Evolutionary conservation across 768 basidiomycete species (phyloP), one percentile per base, ranked within the genome.

Genomic region (Lyophyllum decastes): DNA sequence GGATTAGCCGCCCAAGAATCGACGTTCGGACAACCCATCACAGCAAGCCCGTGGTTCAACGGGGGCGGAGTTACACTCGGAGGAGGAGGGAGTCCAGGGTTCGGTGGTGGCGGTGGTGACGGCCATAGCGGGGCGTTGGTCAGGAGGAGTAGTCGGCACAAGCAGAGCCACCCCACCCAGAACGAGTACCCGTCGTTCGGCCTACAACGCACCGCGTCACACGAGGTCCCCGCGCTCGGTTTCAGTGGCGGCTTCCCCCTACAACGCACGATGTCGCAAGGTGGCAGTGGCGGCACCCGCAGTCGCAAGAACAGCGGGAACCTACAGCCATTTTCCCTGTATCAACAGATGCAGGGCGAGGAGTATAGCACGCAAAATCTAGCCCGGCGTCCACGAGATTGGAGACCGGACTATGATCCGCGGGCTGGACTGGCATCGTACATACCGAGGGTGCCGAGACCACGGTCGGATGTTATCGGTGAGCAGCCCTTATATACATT

Each of bases 381-480:
- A 4, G 71, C 78, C 24, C 64, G 70, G 52, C 64, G 78, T 12
- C 78, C 78, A 34, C 58, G 70, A 21, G 78, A 80, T 62, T 80
- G 78, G 78, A 70, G 78, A 48, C 68, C 73, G 3, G 78, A 78
- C 52, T 80, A 76, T 62, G 65, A 66, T 19, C 62, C 73, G 0
- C 60, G 67, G 17, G 53, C 61, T 11, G 69, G 70, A 33, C 22
- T 74, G 6, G 61, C 65, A 14, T 57, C 65, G 21, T 71, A 64
- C 44, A 61, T 73, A 4, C 65, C 68, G n/a, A 61, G 63, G 40
- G 60, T 74, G 30, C 63, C 63, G 16, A 74, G 63, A 57, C 61
- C 54, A 22, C 62, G 64, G 33, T 69, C 73, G 0, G 73, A 73
- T 52, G 74, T 78, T 0, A 64, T 57, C 63, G 76, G 78, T 76